Percentiles rank a stretch among this genome's conserved stretches.
phyloP scores from a whole-genome alignment of 192 early-diverging fungal species.

The Funneliformis geosporum region DNA sequence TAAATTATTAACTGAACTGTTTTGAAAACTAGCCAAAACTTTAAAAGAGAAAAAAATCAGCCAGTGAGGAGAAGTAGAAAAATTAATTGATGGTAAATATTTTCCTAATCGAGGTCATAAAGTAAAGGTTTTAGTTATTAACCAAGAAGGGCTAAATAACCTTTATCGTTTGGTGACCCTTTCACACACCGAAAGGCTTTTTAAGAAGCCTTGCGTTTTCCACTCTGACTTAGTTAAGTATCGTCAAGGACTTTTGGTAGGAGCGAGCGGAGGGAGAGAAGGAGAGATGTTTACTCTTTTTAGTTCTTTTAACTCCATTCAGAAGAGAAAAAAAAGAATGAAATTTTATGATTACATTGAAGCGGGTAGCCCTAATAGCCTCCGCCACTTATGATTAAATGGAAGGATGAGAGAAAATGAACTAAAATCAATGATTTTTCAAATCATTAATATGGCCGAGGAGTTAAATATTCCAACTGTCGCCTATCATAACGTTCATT shows the following conservation, averaged over 20 bases:
- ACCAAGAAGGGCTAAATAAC: background rate
- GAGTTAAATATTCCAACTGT: background rate
- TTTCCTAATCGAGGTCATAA: slow-evolving; percentile 11
- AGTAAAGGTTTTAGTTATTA: background rate
- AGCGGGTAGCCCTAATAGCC: background rate
- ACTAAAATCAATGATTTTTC: background rate
- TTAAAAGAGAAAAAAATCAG: background rate
- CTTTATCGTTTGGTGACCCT: background rate
- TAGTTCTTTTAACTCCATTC: background rate
- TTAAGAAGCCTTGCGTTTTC: background rate
- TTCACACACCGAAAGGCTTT: background rate
- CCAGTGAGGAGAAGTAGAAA: background rate
- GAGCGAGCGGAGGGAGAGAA: background rate
- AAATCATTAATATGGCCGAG: background rate
- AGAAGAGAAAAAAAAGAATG: background rate
- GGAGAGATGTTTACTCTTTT: slow-evolving; percentile 5
- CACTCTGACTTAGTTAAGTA: background rate
- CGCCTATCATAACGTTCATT: background rate
- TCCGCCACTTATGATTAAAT: slow-evolving; percentile 16
- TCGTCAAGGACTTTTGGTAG: background rate
- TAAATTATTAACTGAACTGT: background rate
- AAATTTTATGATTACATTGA: slow-evolving; percentile 6
- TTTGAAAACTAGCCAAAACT: background rate
- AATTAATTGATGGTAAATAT: background rate
- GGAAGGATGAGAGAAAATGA: background rate